Evolutionary conservation across 1,284 basidiomycete genomes (phyloP).

Genomic region (Mycena sp.): DNA sequence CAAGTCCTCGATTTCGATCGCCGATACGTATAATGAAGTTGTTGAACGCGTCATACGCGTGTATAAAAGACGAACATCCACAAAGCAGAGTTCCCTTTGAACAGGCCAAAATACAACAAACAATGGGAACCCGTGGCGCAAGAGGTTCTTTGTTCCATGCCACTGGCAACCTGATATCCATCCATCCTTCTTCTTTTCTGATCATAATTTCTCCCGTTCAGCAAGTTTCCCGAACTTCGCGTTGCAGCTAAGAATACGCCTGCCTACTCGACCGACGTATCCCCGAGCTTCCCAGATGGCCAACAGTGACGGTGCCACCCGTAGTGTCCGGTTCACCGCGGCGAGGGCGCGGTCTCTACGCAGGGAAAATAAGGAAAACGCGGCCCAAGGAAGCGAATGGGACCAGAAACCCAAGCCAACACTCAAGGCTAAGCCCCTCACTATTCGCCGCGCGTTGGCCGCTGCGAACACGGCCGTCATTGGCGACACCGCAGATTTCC

Average conservation of each 20-base stretch:
- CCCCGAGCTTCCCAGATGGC: conserved; percentile 13
- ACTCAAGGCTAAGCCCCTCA: not conserved
- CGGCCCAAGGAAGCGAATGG: not conserved
- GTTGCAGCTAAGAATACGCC: conserved; percentile 26
- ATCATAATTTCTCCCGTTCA: conserved; percentile 30
- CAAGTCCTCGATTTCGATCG: conserved; percentile 28
- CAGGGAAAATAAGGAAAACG: conserved; percentile 22
- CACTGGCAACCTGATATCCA: conserved; percentile 18
- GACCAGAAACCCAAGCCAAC: not conserved
- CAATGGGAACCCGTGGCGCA: conserved; percentile 21
- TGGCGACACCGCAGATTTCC: conserved; percentile 49
- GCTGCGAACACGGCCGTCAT: conserved; percentile 40
- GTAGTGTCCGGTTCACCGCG: conserved; percentile 6
- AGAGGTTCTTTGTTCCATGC: conserved; percentile 37
- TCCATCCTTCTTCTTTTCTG: conserved; percentile 26
- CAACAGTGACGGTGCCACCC: not conserved
- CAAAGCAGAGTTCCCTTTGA: conserved; percentile 8
- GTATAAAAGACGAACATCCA: conserved; percentile 5
- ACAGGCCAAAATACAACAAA: conserved; percentile 10
- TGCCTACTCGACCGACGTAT: conserved; percentile 25
- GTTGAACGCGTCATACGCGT: conserved; percentile 16
- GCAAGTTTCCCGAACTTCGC: conserved; percentile 15
- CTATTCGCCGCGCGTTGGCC: conserved; percentile 13
- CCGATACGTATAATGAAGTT: conserved; percentile 2
- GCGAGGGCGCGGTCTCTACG: conserved; percentile 10